phyloP scores from a whole-genome alignment of 108 stramenopile species.

The Stephanodiscus triporus region DNA sequence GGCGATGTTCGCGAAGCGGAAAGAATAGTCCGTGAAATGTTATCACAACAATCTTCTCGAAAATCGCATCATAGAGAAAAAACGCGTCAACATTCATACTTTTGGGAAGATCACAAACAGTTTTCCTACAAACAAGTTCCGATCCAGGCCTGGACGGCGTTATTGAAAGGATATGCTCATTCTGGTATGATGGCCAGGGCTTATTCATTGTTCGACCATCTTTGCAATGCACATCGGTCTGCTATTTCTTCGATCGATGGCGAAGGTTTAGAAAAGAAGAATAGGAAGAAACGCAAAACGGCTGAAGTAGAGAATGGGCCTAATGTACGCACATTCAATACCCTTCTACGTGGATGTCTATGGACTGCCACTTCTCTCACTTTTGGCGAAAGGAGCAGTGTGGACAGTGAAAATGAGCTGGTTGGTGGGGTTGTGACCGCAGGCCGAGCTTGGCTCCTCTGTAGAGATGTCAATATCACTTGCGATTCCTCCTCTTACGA shows the following conservation, averaged over 20 bases:
- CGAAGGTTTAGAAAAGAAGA: background rate
- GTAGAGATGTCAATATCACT: slow-evolving; percentile 5
- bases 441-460: slow-evolving; percentile 67
- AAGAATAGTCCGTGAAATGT: slow-evolving; percentile 31
- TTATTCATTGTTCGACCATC: slow-evolving; percentile 56
- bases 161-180: slow-evolving; percentile 81
- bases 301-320: slow-evolving; percentile 42
- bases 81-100: slow-evolving; percentile 7
- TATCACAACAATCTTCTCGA: background rate
- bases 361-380: slow-evolving; percentile 72
- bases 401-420: slow-evolving; percentile 17
- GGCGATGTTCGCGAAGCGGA: slow-evolving; percentile 59
- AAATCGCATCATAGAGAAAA: background rate
- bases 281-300: slow-evolving; percentile 22
- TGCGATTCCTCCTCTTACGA: slow-evolving; percentile 87
- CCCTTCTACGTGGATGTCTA: slow-evolving; percentile 79
- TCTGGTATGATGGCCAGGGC: slow-evolving; percentile 73
- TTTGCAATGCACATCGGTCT: slow-evolving; percentile 45
- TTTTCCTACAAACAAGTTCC: slow-evolving; percentile 29
- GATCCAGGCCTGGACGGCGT: slow-evolving; percentile 75
- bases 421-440: slow-evolving; percentile 79
- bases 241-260: background rate
- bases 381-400: slow-evolving; percentile 4
- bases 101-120: slow-evolving; percentile 44
- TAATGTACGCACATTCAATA: slow-evolving; percentile 84